Evolutionary conservation across 208 protist genomes (phyloP).

Genomic region (Strigomonas culicis): DNA sequence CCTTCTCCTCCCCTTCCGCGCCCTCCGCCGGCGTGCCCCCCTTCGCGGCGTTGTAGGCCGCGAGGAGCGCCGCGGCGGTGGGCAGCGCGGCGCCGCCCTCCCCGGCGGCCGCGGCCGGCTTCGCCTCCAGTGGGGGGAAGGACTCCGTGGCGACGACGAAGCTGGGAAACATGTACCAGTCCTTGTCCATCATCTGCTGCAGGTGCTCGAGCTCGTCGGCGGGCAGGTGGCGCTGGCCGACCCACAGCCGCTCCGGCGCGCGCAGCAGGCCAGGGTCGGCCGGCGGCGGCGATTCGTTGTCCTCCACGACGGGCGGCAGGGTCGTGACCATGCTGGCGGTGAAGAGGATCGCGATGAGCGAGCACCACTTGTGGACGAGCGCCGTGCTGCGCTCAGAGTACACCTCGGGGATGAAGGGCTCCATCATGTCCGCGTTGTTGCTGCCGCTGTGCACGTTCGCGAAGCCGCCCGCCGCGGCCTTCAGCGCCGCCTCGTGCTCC

Average conservation of each 20-base stretch:
- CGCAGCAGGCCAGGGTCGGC: constrained; percentile 10
- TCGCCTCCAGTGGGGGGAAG: constrained; percentile 7
- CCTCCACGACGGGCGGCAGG: constrained; percentile 1
- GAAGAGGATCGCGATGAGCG: constrained; percentile 12
- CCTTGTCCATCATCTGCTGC: constrained; percentile 21
- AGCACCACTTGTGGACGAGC: constrained; percentile 11
- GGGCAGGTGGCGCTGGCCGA: constrained; percentile 60
- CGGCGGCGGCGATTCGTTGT: constrained; percentile 10
- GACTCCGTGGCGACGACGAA: constrained; percentile 47
- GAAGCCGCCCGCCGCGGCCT: background rate
- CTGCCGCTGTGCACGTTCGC: background rate
- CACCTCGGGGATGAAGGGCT: background rate
- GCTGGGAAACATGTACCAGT: constrained; percentile 76
- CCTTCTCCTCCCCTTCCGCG: constrained; percentile 8
- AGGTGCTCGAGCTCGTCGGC: constrained; percentile 40
- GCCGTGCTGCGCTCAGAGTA: constrained; percentile 11
- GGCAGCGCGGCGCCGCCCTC: background rate
- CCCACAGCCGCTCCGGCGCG: constrained; percentile 51
- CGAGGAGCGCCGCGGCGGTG: constrained; percentile 8
- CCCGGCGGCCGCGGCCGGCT: background rate
- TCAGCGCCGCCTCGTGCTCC: background rate
- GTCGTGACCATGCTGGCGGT: constrained; percentile 12
- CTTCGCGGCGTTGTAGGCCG: background rate
- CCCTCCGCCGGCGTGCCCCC: background rate
- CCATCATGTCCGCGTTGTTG: background rate